These are phyloP conservation scores for Funneliformis geosporum DNA, from an alignment of 192 early-diverging fungal species.

Conservation along the genomic window DNA sequence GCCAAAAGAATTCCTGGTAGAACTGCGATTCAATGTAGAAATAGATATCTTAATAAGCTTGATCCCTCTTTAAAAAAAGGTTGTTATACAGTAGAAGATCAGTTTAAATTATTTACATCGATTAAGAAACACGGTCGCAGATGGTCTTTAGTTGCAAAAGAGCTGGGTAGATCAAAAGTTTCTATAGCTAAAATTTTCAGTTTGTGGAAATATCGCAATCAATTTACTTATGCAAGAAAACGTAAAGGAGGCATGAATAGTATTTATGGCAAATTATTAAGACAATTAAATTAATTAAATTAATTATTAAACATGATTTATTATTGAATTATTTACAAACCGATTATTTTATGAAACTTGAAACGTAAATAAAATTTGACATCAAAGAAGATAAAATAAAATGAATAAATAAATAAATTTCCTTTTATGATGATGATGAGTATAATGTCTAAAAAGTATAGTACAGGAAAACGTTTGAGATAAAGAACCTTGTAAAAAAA, in stretches of 20 bases:
- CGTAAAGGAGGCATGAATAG: not conserved
- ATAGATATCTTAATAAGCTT: not conserved
- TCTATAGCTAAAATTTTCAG: constrained; percentile 37
- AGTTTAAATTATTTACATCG: not conserved
- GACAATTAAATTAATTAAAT: not conserved
- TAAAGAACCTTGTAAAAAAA: too few species aligned
- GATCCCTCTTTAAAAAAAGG: not conserved
- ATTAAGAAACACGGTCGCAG: not conserved
- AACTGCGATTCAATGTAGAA: not conserved
- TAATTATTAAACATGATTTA: too few species aligned
- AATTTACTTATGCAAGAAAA: not conserved
- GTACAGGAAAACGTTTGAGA: not conserved
- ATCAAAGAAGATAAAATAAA: too few species aligned
- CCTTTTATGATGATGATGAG: too few species aligned
- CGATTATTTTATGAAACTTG: too few species aligned
- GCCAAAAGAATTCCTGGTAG: not conserved
- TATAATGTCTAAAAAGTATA: not conserved
- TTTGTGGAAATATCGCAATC: constrained; percentile 35
- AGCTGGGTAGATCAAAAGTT: constrained; percentile 9
- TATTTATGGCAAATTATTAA: constrained; percentile 6
- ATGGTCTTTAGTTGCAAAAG: not conserved
- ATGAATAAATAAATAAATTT: not conserved
- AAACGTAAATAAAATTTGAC: too few species aligned
- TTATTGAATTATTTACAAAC: too few species aligned
- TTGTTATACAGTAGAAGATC: not conserved